Percentiles rank a stretch among this genome's conserved stretches.
These are phyloP conservation scores for Pythium grandisporangium DNA, from an alignment of 352 stramenopile genomes.

Conservation along the genomic window DNA sequence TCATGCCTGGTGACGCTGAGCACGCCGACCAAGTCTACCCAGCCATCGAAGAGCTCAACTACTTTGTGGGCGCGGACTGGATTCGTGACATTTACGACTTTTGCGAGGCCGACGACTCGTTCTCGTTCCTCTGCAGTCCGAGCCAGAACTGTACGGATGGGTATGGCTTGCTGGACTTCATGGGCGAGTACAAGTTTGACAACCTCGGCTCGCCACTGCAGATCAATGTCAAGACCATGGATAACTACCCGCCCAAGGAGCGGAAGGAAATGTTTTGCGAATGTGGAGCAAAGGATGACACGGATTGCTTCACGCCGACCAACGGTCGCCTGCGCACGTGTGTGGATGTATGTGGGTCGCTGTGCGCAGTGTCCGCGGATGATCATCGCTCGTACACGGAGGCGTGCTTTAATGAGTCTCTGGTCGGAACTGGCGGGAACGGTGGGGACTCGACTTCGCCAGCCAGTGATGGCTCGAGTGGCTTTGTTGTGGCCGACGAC, in stretches of 20 bases:
- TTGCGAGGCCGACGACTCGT: constrained; percentile 41
- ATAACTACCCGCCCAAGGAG: constrained; percentile 21
- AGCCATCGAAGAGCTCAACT: constrained; percentile 56
- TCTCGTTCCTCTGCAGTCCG: constrained; percentile 33
- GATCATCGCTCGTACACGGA: constrained; percentile 26
- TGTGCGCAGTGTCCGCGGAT: constrained; percentile 30
- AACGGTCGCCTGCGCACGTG: constrained; percentile 36
- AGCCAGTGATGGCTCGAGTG: too few species aligned
- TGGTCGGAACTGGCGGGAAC: too few species aligned
- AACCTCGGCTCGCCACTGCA: constrained; percentile 52
- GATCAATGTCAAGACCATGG: constrained; percentile 63
- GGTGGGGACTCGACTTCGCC: too few species aligned
- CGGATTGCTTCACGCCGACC: constrained; percentile 40
- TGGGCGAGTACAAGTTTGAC: constrained; percentile 61
- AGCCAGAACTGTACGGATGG: constrained; percentile 47
- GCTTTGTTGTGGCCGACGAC: constrained; percentile 14
- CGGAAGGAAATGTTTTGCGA: constrained; percentile 42
- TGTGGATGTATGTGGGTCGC: constrained; percentile 42
- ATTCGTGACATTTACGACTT: constrained; percentile 70
- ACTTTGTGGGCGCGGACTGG: constrained; percentile 55
- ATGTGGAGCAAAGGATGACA: constrained; percentile 23
- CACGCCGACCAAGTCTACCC: constrained; percentile 47
- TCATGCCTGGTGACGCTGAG: constrained; percentile 38
- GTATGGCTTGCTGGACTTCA: constrained; percentile 37
- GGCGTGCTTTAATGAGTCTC: constrained; percentile 38